Conservation (phyloP, 208 protist species). For the Leishmania mexicana region DNA sequence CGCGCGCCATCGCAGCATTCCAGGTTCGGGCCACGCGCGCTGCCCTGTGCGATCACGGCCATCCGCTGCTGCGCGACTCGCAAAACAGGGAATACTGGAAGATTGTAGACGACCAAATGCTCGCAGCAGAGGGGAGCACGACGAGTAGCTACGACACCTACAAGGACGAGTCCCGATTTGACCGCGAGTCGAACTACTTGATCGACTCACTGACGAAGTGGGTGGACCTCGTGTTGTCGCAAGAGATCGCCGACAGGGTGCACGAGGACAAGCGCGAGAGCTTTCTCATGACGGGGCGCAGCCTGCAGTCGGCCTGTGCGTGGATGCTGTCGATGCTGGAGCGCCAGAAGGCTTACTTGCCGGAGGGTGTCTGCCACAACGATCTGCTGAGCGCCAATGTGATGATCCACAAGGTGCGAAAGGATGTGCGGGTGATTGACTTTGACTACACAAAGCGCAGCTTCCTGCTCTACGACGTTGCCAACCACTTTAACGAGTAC, state of each 20-base stretch:
- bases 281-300: constrained; percentile 38
- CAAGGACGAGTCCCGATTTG: constrained; percentile 48
- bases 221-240: constrained; percentile 58
- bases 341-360: constrained; percentile 32
- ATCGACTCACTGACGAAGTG: constrained; percentile 70
- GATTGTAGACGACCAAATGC: constrained; percentile 20
- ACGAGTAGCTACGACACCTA: not conserved
- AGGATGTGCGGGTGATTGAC: constrained; percentile 89
- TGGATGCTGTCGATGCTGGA: constrained; percentile 53
- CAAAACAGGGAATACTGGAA: constrained; percentile 36
- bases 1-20: constrained; percentile 60
- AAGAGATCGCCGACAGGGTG: constrained; percentile 63
- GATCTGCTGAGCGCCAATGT: constrained; percentile 93
- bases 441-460: constrained; percentile 93
- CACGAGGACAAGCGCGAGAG: constrained; percentile 45
- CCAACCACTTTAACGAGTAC: constrained; percentile 95
- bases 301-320: constrained; percentile 47
- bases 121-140: constrained; percentile 1
- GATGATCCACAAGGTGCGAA: constrained; percentile 63
- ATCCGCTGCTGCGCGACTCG: constrained; percentile 42
- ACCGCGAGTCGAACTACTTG: constrained; percentile 82
- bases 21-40: constrained; percentile 79
- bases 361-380: constrained; percentile 89
- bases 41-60: constrained; percentile 47
- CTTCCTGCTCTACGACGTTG: constrained; percentile 90